Percentiles rank a stretch among this genome's conserved stretches.
These are phyloP conservation scores for Byssothecium circinans DNA, from an alignment of 2,329 filamentous ascomycete species.

Conservation along the genomic window DNA sequence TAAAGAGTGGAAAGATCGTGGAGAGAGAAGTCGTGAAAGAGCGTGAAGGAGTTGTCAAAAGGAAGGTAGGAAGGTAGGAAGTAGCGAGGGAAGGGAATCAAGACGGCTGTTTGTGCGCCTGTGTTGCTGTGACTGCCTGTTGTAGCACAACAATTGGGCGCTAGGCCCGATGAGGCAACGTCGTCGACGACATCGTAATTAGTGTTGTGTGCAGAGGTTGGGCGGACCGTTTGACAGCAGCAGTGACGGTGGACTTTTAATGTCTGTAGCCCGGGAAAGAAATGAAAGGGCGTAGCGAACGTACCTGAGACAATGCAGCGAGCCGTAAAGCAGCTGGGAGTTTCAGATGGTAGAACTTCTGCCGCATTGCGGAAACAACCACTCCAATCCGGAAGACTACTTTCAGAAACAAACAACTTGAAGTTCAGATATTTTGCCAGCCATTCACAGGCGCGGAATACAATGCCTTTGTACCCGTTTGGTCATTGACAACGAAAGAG, in stretches of 20 bases:
- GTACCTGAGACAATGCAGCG: not conserved
- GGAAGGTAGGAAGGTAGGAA: not conserved
- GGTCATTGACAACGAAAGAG: too few relatives aligned
- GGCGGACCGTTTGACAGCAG: not conserved
- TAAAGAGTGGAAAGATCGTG: constrained; percentile 26
- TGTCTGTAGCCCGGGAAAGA: not conserved
- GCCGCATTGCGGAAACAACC: not conserved
- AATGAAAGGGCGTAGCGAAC: not conserved
- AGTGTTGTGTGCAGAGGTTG: not conserved
- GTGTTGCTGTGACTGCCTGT: not conserved
- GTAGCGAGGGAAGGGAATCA: too few relatives aligned
- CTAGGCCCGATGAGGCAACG: not conserved
- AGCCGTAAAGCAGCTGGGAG: not conserved
- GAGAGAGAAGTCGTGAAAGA: not conserved
- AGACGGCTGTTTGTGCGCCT: not conserved
- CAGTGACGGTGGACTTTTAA: not conserved
- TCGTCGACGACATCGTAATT: not conserved
- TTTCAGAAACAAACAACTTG: not conserved
- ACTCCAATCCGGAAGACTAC: not conserved
- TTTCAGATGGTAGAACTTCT: not conserved
- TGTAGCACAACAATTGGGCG: not conserved
- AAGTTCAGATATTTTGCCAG: too few relatives aligned
- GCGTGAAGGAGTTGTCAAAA: not conserved
- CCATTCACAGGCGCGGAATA: too few relatives aligned
- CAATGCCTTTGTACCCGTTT: too few relatives aligned